Conservation (phyloP, 768 basidiomycete species). For the Mycena amicta region DNA sequence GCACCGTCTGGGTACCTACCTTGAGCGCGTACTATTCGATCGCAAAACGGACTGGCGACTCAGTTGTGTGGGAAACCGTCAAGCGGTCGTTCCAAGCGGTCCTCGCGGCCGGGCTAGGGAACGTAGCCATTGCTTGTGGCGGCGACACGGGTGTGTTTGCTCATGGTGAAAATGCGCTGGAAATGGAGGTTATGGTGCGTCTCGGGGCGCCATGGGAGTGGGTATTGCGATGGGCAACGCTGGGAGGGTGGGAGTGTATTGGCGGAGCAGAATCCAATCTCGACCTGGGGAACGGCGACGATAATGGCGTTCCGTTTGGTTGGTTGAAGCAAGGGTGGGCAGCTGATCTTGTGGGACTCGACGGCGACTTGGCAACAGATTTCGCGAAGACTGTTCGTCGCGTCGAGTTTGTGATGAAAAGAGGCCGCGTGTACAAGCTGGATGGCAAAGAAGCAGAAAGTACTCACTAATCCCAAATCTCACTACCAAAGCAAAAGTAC, state of each 20-base stretch:
- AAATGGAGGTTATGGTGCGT: conserved; percentile 61
- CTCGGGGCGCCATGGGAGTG: conserved; percentile 55
- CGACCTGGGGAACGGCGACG: conserved; percentile 36
- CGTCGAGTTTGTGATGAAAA: conserved; percentile 63
- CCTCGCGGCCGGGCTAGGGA: conserved; percentile 43
- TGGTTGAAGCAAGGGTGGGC: conserved; percentile 55
- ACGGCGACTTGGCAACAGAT: conserved; percentile 41
- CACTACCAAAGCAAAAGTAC: too few relatives aligned
- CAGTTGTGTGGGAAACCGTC: conserved; percentile 40
- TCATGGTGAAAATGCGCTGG: conserved; percentile 62
- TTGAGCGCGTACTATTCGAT: conserved; percentile 50
- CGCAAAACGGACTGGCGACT: conserved; percentile 16
- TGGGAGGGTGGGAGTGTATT: conserved; percentile 61
- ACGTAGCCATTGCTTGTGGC: conserved; percentile 53
- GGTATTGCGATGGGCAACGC: conserved; percentile 61
- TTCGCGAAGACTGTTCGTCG: conserved; percentile 50
- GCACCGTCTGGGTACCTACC: conserved; percentile 60
- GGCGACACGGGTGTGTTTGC: conserved; percentile 68
- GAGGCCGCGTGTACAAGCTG: conserved; percentile 47
- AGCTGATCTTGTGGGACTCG: conserved; percentile 47
- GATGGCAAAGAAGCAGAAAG: conserved; percentile 34
- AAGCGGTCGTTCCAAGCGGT: conserved; percentile 47
- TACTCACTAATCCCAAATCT: too few relatives aligned
- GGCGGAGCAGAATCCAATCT: conserved; percentile 40
- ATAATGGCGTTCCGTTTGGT: conserved; percentile 61